These are phyloP conservation scores for Magnolia officinalis DNA, from an alignment of 164 flowering plant species.

Conservation along the genomic window DNA sequence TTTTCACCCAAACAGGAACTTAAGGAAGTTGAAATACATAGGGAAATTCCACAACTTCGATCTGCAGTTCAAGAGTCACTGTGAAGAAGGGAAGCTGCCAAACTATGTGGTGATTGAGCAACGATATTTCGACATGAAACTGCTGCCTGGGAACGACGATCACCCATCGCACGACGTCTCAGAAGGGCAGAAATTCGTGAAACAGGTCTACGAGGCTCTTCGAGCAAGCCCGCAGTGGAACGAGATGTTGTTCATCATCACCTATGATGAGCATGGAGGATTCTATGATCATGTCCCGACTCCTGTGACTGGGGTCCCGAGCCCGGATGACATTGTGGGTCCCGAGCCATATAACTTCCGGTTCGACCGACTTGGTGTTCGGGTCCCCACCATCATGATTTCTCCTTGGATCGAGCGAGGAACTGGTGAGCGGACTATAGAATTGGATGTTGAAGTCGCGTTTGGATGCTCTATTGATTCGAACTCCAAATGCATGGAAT, in stretches of 20 bases:
- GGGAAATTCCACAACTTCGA: conserved; percentile 27
- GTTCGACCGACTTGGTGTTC: conserved; percentile 73
- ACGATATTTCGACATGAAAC: conserved; percentile 24
- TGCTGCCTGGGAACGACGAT: conserved; percentile 31
- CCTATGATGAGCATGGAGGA: conserved; percentile 37
- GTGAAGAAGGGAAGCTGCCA: conserved; percentile 29
- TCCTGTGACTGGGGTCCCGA: conserved; percentile 59
- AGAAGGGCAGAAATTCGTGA: conserved; percentile 33
- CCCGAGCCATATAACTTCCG: conserved; percentile 54
- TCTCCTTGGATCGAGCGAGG: conserved; percentile 87
- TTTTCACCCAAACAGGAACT: conserved; percentile 16
- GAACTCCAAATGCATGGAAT: neutral
- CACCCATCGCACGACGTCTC: conserved; percentile 35
- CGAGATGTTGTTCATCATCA: conserved; percentile 31
- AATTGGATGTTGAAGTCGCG: neutral
- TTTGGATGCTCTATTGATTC: no score
- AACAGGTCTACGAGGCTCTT: conserved; percentile 31
- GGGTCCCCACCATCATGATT: conserved; percentile 64
- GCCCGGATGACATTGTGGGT: conserved; percentile 63
- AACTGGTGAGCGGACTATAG: conserved; percentile 35
- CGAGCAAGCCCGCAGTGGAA: conserved; percentile 40
- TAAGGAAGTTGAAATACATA: conserved; percentile 30
- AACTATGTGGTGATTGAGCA: conserved; percentile 36
- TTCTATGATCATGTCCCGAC: conserved; percentile 74
- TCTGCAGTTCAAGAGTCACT: conserved; percentile 30